phyloP scores from a whole-genome alignment of 1,284 basidiomycete species.

The Anthracocystis setariae region DNA sequence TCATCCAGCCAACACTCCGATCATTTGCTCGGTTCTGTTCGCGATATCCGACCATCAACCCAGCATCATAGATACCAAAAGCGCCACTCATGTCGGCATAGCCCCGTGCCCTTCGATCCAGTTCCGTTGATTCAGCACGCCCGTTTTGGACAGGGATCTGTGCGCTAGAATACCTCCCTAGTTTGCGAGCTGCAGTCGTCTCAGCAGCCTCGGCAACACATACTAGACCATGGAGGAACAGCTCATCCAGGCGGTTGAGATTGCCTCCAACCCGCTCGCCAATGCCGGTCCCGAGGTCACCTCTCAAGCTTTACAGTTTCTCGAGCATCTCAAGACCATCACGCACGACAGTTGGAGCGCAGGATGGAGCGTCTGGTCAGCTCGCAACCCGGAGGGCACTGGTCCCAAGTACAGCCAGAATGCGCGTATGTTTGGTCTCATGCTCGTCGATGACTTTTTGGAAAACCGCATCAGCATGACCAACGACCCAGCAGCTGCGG shows the following conservation, averaged over 20 bases:
- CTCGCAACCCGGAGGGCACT: slow-evolving; percentile 71
- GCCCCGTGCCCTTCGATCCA: neutral
- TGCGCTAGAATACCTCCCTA: neutral
- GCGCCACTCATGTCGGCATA: slow-evolving; percentile 20
- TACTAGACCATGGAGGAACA: slow-evolving; percentile 69
- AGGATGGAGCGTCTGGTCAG: slow-evolving; percentile 64
- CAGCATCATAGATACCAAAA: neutral
- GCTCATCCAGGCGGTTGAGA: slow-evolving; percentile 81
- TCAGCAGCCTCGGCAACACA: neutral
- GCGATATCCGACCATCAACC: neutral
- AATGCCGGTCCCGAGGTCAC: slow-evolving; percentile 71
- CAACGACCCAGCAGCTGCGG: slow-evolving; percentile 52
- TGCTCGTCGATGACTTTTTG: slow-evolving; percentile 85
- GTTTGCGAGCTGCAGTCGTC: neutral
- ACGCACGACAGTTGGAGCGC: slow-evolving; percentile 78
- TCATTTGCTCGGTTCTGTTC: neutral
- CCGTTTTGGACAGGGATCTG: neutral
- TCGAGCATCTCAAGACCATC: slow-evolving; percentile 79
- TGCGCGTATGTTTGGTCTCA: slow-evolving; percentile 83
- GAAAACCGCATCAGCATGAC: slow-evolving; percentile 73
- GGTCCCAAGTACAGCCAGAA: slow-evolving; percentile 77
- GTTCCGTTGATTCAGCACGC: neutral
- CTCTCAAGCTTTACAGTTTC: slow-evolving; percentile 82
- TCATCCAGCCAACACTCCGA: neutral
- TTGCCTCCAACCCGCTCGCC: slow-evolving; percentile 79